Conservation (phyloP, 495 filamentous ascomycete species). For the Talaromyces borbonicus region DNA sequence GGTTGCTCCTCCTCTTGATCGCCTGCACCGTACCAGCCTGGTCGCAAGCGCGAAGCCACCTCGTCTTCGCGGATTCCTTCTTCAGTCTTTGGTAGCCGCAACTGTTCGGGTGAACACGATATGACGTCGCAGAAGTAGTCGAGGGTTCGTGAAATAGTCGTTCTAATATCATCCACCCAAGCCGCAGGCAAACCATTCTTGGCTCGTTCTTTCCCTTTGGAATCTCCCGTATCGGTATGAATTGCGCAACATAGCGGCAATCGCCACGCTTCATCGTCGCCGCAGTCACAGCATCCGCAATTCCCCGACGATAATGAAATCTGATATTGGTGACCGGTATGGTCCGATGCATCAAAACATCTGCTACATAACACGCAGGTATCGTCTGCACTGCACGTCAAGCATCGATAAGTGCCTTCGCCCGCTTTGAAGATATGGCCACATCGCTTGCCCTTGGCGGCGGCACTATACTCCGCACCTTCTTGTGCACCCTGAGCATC, state of each 20-base stretch:
- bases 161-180: constrained; percentile 60
- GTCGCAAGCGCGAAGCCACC: constrained; percentile 59
- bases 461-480: constrained; percentile 89
- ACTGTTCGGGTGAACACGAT: constrained; percentile 91
- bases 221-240: constrained; percentile 55
- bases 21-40: constrained; percentile 61
- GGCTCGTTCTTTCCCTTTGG: constrained; percentile 54
- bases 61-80: constrained; percentile 76
- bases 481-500: constrained; percentile 86
- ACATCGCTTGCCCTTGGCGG: constrained; percentile 87
- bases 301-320: constrained; percentile 80
- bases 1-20: constrained; percentile 45
- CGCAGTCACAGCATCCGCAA: constrained; percentile 94
- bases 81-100: constrained; percentile 73
- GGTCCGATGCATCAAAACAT: constrained; percentile 92
- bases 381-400: constrained; percentile 81
- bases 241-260: constrained; percentile 85
- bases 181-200: constrained; percentile 55
- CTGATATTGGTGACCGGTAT: constrained; percentile 84
- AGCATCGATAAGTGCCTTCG: constrained; percentile 88
- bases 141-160: constrained; percentile 74
- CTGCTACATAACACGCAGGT: constrained; percentile 79
- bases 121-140: constrained; percentile 97
- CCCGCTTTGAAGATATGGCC: constrained; percentile 92
- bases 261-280: constrained; percentile 88